Evolutionary conservation across 192 early-diverging fungal genomes (phyloP).

Genomic region (Dissophora ornata): DNA sequence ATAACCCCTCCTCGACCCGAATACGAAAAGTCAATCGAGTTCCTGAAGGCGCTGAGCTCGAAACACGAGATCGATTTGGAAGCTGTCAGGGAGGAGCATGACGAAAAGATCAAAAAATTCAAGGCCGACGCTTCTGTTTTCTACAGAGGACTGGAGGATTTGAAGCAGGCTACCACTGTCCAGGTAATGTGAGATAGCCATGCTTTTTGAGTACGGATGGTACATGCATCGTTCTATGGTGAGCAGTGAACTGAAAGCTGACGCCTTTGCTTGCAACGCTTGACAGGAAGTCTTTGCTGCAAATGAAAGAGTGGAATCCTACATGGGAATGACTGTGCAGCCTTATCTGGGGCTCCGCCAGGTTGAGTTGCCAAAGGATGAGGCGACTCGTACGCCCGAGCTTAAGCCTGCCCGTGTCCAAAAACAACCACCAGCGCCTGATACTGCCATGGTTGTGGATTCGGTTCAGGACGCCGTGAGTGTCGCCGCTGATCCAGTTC

Average conservation of each 20-base stretch:
- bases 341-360: constrained; percentile 28
- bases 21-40: constrained; percentile 15
- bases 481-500: background rate
- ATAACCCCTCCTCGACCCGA: constrained; percentile 18
- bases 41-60: constrained; percentile 19
- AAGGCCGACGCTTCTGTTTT: constrained; percentile 44
- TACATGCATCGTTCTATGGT: too few species aligned
- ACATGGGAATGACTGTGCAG: constrained; percentile 39
- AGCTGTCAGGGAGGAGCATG: constrained; percentile 40
- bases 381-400: constrained; percentile 26
- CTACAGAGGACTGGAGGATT: constrained; percentile 47
- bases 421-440: constrained; percentile 5
- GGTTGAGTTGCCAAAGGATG: constrained; percentile 46
- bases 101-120: constrained; percentile 55
- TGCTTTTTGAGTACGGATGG: background rate
- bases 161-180: constrained; percentile 55
- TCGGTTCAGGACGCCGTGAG: background rate
- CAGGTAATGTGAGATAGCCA: constrained; percentile 28
- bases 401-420: constrained; percentile 29
- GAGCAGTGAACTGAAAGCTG: background rate
- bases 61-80: constrained; percentile 46
- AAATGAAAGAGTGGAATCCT: constrained; percentile 34
- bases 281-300: constrained; percentile 42
- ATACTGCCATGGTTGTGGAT: constrained; percentile 1
- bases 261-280: background rate